Evolutionary conservation across 257 asterid species (phyloP).

Genomic region (Phtheirospermum japonicum): DNA sequence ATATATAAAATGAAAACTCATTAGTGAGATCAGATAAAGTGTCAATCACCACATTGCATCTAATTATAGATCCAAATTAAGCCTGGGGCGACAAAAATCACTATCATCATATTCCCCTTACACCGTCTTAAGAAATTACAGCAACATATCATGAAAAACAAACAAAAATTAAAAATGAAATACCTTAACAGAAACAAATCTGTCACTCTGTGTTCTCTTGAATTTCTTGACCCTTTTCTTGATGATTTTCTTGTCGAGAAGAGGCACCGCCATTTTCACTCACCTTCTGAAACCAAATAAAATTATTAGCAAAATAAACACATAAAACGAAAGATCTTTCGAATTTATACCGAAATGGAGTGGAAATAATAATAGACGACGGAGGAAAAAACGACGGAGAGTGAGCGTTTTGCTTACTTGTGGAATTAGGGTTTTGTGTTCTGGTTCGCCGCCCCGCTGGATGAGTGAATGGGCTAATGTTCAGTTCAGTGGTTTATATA

Average conservation of each 20-base stretch:
- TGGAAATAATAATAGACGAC: not conserved
- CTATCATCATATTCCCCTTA: constrained; percentile 29
- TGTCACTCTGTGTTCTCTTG: constrained; percentile 51
- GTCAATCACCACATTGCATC: constrained; percentile 54
- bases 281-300: constrained; percentile 14
- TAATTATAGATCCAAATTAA: constrained; percentile 36
- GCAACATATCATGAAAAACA: not conserved
- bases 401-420: constrained; percentile 11
- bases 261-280: constrained; percentile 47
- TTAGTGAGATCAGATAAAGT: constrained; percentile 36
- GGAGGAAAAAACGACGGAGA: not conserved
- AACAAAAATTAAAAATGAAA: not conserved
- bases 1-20: not conserved
- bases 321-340: too few relatives aligned
- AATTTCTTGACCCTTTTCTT: constrained; percentile 51
- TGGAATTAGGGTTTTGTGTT: constrained; percentile 32
- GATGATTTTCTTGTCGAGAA: constrained; percentile 42
- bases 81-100: constrained; percentile 47
- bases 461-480: not conserved
- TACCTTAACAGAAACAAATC: constrained; percentile 52
- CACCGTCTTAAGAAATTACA: not conserved
- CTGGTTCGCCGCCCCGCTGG: constrained; percentile 29
- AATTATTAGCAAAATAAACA: not conserved
- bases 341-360: not conserved
- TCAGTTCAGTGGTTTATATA: constrained; percentile 28